phyloP scores from a whole-genome alignment of 371 early-diverging fungal genomes.

The Mucor indicus region DNA sequence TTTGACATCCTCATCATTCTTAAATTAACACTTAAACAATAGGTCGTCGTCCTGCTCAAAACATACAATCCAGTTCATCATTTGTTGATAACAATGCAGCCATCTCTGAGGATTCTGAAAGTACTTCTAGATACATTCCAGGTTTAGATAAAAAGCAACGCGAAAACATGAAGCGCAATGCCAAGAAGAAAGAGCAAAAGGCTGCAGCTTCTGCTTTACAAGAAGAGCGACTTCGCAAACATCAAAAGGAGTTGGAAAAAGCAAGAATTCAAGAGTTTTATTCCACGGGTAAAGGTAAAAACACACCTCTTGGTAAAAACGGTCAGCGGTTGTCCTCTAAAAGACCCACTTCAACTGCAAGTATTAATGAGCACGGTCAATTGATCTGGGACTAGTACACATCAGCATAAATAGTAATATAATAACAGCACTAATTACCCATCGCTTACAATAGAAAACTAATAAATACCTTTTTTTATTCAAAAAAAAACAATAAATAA shows the following conservation, averaged over 20 bases:
- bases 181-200: constrained; percentile 45
- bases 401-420: background rate
- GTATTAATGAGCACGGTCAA: constrained; percentile 38
- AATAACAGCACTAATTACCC: too few species aligned
- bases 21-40: background rate
- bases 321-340: constrained; percentile 15
- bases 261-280: constrained; percentile 39
- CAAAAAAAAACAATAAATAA: too few species aligned
- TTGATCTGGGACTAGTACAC: constrained; percentile 38
- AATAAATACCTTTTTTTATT: too few species aligned
- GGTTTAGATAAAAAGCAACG: constrained; percentile 54
- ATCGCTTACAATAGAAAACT: too few species aligned
- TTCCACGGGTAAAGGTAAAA: constrained; percentile 37
- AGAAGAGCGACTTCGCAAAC: constrained; percentile 46
- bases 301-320: constrained; percentile 34
- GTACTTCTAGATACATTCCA: background rate
- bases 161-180: constrained; percentile 41
- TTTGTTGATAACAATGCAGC: constrained; percentile 6
- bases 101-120: background rate
- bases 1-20: background rate
- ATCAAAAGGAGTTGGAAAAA: constrained; percentile 41
- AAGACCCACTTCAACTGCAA: constrained; percentile 21
- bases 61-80: background rate
- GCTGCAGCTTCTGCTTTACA: constrained; percentile 38
- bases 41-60: constrained; percentile 10